Evolutionary conservation across 1,284 basidiomycete species (phyloP), one percentile per base, ranked within the genome.

Genomic region (Leccinum ponderosum): DNA sequence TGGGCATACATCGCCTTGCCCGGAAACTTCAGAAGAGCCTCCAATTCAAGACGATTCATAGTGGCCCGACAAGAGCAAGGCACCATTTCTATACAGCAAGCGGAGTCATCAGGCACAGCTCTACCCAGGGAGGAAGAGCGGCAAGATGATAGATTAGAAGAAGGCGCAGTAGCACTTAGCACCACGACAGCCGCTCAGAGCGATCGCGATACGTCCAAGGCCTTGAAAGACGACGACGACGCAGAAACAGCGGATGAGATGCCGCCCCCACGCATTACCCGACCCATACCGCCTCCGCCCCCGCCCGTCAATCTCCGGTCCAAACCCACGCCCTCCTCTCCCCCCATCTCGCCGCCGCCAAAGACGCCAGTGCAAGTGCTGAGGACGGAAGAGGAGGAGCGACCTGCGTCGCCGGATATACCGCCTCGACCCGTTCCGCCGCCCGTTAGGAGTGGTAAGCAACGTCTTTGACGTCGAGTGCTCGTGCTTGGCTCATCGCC

Each of bases 241-340:
- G 37, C 37, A 37, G 64, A 50, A 7, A 66, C 67, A 52, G 66
- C 68, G 29, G 64, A 68, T 29, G 74, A 71, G 33, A 69, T 73
- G 66, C 68, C 71, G 8, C 73, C 75, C 4, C 69, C 76, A 12
- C 73, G 71, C 44, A 66, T 74, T 31, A 69, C 64, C 6, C 73
- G 75, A 58, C 68, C 70, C 0, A 65, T 75, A 48, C 78, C 66
- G 0, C 70, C 69, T 0, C 74, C 75, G 12, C 64, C 73, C 0
- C 74, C 75, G 12, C 64, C 73, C 0, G 66, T 73, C 6, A 66
- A 66, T 51, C 33, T 66, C 35, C 58, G 48, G n/a, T 73, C 73
- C 17, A 75, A 70, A 42, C 72, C 73, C 11, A 57, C 62, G 0
- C 48, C 65, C 63, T 42, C 59, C 1, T 65, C 69, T 0, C 68